Base-by-base conservation (phyloP, 1,284 basidiomycete species). In the Ustilago vetiveriae region DNA sequence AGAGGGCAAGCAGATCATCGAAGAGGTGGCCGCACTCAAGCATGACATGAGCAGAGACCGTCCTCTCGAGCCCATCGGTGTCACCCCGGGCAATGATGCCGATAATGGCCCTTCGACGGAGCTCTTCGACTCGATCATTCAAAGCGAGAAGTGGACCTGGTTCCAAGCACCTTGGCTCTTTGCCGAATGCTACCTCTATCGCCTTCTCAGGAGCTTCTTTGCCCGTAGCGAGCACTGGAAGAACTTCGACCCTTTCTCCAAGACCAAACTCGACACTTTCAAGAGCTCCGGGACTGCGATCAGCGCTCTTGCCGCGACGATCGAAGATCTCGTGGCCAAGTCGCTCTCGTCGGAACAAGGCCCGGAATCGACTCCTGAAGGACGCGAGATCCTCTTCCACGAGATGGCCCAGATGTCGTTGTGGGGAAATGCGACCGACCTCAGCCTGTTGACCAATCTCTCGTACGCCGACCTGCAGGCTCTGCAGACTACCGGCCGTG, bases 121-220 rank as follows among this genome's bases (percentile, higher is more conserved):
- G 21, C 63, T 70, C 17, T 80, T 75, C 45, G 73, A 81, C 38
- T 26, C 41, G 11, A 48, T 58, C 39, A 66, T 81, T 27, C 42
- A 67, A 7, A 49, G 55, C 16, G 40, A 72, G 11, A 37, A 87
- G 63, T 86, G 89, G 71, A 91, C 89, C 0, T 98, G 95, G 95
- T 93, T 94, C 80, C 90, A 87, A 2, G 88, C 91, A 8, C 91
- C 93, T 4, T 98, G 94, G 76, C 72, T 98, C 13, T 97, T 87
- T 80, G 92, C 93, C 59, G 95, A 98, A 88, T 96, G 85, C 76
- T 85, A 85, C 72, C 80, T 86, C 58, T 98, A 98, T 83, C 91
- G 94, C 23, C 85, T 91, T 1, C 80, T 98, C 19, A 87, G 92
- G 19, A 88, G 88, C 3, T 89, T 88, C 79, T 92, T 96, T 77